These are phyloP conservation scores for Penicillium sp. DNA, from an alignment of 2,329 filamentous ascomycete species.

Conservation along the genomic window DNA sequence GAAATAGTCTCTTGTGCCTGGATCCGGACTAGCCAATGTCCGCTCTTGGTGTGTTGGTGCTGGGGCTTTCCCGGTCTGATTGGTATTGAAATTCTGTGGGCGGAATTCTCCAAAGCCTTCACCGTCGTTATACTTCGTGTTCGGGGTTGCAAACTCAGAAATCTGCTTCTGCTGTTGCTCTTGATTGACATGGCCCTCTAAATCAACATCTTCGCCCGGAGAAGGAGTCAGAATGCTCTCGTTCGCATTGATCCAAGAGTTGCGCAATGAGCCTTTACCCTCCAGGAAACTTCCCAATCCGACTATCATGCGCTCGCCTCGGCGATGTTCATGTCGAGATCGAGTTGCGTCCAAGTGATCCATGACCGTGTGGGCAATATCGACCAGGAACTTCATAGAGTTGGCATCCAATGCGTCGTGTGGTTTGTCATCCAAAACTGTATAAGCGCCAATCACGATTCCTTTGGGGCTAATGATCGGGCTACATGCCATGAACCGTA, in stretches of 20 bases:
- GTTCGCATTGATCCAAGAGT: constrained; percentile 10
- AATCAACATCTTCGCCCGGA: neutral
- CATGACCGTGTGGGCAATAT: constrained; percentile 57
- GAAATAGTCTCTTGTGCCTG: neutral
- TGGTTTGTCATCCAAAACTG: constrained; percentile 56
- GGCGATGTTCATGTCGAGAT: constrained; percentile 44
- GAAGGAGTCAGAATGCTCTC: neutral
- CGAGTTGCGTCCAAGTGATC: constrained; percentile 58
- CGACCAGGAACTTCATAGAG: constrained; percentile 33
- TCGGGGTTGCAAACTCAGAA: neutral
- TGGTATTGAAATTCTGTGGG: neutral
- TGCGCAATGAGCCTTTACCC: constrained; percentile 34
- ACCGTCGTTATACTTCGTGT: neutral
- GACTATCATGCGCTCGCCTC: constrained; percentile 58
- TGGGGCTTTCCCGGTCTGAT: neutral
- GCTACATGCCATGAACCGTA: constrained; percentile 55
- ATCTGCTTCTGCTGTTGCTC: constrained; percentile 15
- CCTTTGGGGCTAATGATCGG: constrained; percentile 58
- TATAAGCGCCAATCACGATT: constrained; percentile 58
- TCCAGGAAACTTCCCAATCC: constrained; percentile 53
- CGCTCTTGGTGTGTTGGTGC: neutral
- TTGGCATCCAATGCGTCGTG: constrained; percentile 46
- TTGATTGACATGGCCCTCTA: constrained; percentile 12
- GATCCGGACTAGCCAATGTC: neutral
- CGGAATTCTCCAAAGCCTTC: neutral